Conservation (phyloP, 768 basidiomycete species). For the Suillus lakei region DNA sequence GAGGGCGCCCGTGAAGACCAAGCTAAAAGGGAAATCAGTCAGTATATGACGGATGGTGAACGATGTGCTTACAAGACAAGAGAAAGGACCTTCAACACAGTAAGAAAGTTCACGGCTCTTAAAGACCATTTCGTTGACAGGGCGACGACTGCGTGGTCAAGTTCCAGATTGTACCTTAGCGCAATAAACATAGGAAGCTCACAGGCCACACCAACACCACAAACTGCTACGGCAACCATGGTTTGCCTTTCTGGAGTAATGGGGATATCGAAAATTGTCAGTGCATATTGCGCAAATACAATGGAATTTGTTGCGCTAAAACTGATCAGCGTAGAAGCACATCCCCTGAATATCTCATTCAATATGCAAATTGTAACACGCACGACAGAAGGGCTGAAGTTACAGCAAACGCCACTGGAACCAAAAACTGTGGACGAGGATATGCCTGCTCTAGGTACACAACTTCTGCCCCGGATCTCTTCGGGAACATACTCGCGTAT, state of each 20-base stretch:
- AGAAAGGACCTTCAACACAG: slow-evolving; percentile 28
- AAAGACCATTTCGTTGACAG: slow-evolving; percentile 34
- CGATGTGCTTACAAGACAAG: slow-evolving; percentile 19
- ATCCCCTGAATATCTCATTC: background rate
- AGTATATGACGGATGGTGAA: background rate
- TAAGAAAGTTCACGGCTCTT: slow-evolving; percentile 26
- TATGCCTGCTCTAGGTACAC: slow-evolving; percentile 45
- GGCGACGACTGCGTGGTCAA: slow-evolving; percentile 22
- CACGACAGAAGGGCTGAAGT: slow-evolving; percentile 29
- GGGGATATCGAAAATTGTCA: slow-evolving; percentile 22
- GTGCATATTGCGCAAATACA: slow-evolving; percentile 31
- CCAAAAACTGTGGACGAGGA: slow-evolving; percentile 30
- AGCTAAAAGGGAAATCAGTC: slow-evolving; percentile 13
- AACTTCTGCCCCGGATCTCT: slow-evolving; percentile 54
- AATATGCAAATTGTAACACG: slow-evolving; percentile 7
- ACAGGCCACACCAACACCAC: slow-evolving; percentile 26
- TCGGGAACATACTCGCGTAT: slow-evolving; percentile 51
- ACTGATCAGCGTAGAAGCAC: background rate
- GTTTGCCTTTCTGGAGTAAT: slow-evolving; percentile 25
- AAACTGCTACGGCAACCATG: slow-evolving; percentile 22
- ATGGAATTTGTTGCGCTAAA: slow-evolving; percentile 28
- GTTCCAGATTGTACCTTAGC: no score
- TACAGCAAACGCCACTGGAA: slow-evolving; percentile 49
- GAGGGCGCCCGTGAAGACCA: slow-evolving; percentile 28
- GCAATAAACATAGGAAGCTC: background rate